Evolutionary conservation across 208 protist genomes (phyloP), one percentile per base, ranked within the genome.

Genomic region (Spongospora subterranea): DNA sequence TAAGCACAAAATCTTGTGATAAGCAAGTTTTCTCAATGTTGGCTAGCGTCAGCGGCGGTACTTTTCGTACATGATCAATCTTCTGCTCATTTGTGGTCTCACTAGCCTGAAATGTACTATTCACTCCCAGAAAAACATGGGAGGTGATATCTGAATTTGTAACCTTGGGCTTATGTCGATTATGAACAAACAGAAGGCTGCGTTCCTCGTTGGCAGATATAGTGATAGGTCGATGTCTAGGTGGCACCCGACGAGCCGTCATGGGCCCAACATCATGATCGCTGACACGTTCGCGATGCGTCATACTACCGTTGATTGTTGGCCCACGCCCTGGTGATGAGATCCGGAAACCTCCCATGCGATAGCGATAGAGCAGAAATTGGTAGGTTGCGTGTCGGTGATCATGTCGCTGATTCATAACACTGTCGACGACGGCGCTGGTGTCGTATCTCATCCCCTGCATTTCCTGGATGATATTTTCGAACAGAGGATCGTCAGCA

Each of bases 301-400:
- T 65, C 54, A 65, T 29, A 17, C 20, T 32, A 29, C 54, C 54
- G 54, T 17, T 17, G 20, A 17, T 17, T 32, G 54, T 17, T 29
- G 54, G 20, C 20, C 54, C 54, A 65, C 54, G 54, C 54, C 17
- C 20, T 65, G 54, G 20, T 17, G 54, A 29, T 65, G 17, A 29
- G 20, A 65, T 17, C 54, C 54, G 20, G 54, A 65, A 29, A 60
- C 24, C 50, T 24, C 6, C 50, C 50, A 60, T 60, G 6, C 71
- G 6, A n/a, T 82, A 82, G 13, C 71, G 71, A 43, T 82, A 82
- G 17, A 82, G n/a, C 71, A 82, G 71, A 6, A 82, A n/a, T n/a
- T 82, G 71, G 71, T 82, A 82, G 6, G 71, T 82, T 20, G 35
- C 71, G 71, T 82, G 71, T 35, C 40, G n/a, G n/a, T 82, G 71